A percentile compares a stretch with the other conserved stretches of the same genome.
Evolutionary conservation across 108 stramenopile species (phyloP).

Genomic region (Pseudonitzschia pungens): DNA sequence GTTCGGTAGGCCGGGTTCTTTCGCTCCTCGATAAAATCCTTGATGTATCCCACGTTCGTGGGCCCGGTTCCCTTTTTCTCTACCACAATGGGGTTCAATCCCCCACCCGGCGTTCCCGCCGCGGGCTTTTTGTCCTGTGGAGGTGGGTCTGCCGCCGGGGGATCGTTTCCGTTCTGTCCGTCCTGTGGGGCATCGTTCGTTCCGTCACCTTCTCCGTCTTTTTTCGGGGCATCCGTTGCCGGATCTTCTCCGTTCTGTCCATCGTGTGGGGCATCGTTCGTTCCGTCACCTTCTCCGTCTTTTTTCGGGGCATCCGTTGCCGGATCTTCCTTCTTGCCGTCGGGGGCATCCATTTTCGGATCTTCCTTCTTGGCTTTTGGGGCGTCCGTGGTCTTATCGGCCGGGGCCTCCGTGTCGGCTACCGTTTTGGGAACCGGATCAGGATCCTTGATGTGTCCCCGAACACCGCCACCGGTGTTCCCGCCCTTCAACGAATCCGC

Average conservation of each 20-base stretch:
- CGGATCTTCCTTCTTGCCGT: too few relatives aligned
- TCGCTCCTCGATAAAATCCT: conserved; percentile 40
- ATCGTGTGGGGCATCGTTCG: neutral
- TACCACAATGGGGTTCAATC: conserved; percentile 26
- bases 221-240: neutral
- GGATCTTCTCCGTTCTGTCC: neutral
- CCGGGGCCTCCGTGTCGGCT: too few relatives aligned
- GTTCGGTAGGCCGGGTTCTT: conserved; percentile 36
- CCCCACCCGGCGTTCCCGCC: neutral
- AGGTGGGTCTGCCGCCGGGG: neutral
- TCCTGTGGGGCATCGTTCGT: neutral
- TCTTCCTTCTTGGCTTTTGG: too few relatives aligned
- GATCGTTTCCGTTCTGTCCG: neutral
- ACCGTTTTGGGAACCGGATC: too few relatives aligned
- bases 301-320: neutral
- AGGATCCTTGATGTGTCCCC: too few relatives aligned
- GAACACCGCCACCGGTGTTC: neutral
- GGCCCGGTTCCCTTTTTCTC: conserved; percentile 40
- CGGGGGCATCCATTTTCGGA: too few relatives aligned
- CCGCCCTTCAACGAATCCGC: neutral
- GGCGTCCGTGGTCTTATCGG: too few relatives aligned
- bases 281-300: neutral
- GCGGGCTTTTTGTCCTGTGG: neutral
- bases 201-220: neutral
- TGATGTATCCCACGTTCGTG: conserved; percentile 39